Conservation (phyloP, 257 asterid species). For the Scutellaria minor region DNA sequence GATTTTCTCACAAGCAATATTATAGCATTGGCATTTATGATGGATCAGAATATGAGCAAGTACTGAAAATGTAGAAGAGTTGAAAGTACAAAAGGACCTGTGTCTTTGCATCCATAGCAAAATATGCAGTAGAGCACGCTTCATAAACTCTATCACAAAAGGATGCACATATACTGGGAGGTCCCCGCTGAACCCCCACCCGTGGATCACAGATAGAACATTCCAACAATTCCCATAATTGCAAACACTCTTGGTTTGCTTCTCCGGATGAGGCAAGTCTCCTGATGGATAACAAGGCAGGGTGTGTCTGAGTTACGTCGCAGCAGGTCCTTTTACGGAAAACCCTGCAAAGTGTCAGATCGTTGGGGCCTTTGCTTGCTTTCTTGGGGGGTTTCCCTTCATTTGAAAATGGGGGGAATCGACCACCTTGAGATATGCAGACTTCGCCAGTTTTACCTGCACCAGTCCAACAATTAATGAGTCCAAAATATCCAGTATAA, state of each 20-base stretch:
- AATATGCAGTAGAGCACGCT: slow-evolving; percentile 85
- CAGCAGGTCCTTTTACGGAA: slow-evolving; percentile 93
- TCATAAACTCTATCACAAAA: slow-evolving; percentile 80
- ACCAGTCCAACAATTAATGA: slow-evolving; percentile 25
- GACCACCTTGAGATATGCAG: slow-evolving; percentile 92
- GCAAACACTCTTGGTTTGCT: slow-evolving; percentile 94
- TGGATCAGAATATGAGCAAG: slow-evolving; percentile 18
- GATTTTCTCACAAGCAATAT: not conserved
- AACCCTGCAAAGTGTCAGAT: slow-evolving; percentile 87
- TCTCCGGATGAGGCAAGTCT: slow-evolving; percentile 92
- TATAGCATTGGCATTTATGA: slow-evolving; percentile 13
- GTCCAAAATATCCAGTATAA: not conserved
- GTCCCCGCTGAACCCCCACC: slow-evolving; percentile 81
- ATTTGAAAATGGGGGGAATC: slow-evolving; percentile 72
- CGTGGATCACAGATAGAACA: slow-evolving; percentile 93
- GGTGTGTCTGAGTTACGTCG: slow-evolving; percentile 86
- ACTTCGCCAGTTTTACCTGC: slow-evolving; percentile 75
- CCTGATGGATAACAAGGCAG: slow-evolving; percentile 82
- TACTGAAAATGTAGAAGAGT: slow-evolving; percentile 11
- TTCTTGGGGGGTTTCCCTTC: slow-evolving; percentile 88
- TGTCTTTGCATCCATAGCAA: slow-evolving; percentile 79
- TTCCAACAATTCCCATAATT: slow-evolving; percentile 90
- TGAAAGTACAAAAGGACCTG: slow-evolving; percentile 58
- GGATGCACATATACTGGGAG: slow-evolving; percentile 77
- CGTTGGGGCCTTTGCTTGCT: slow-evolving; percentile 80